Conservation (phyloP, 192 early-diverging fungal species). For the Gonapodya prolifera region DNA sequence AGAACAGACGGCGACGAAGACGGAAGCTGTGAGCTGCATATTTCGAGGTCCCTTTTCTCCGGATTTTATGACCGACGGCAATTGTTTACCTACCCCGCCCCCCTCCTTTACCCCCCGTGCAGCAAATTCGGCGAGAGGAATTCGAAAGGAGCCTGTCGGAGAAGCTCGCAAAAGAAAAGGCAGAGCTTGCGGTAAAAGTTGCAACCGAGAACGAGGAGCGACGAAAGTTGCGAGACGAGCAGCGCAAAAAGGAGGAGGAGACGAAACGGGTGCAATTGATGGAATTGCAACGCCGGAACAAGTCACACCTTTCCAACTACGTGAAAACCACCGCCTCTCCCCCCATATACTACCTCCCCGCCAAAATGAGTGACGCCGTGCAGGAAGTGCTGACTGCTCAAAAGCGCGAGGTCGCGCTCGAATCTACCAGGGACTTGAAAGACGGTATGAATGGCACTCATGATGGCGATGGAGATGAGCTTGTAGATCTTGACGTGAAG, state of each 20-base stretch:
- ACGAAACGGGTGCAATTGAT: neutral
- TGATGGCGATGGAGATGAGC: neutral
- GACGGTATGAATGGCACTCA: neutral
- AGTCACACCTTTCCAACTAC: neutral
- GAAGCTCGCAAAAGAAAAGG: conserved; percentile 27
- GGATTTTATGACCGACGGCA: too few relatives aligned
- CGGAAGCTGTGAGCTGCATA: conserved; percentile 24
- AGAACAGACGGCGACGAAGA: conserved; percentile 24
- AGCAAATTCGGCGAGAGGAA: conserved; percentile 29
- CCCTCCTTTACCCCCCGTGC: neutral
- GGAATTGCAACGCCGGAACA: neutral
- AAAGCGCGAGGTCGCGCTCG: neutral
- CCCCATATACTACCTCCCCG: neutral
- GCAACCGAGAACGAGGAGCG: conserved; percentile 23
- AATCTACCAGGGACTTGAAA: neutral
- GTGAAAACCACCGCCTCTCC: neutral
- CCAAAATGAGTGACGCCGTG: neutral
- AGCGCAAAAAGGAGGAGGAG: neutral
- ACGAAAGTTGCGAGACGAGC: neutral
- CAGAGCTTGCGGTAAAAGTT: conserved; percentile 23
- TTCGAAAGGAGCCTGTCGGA: conserved; percentile 26
- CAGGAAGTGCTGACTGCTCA: neutral
- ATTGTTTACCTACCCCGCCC: neutral
- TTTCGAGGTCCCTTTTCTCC: neutral
- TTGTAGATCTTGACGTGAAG: neutral